These are phyloP conservation scores for Malania oleifera DNA, from an alignment of 164 flowering plant genomes.

Conservation along the genomic window DNA sequence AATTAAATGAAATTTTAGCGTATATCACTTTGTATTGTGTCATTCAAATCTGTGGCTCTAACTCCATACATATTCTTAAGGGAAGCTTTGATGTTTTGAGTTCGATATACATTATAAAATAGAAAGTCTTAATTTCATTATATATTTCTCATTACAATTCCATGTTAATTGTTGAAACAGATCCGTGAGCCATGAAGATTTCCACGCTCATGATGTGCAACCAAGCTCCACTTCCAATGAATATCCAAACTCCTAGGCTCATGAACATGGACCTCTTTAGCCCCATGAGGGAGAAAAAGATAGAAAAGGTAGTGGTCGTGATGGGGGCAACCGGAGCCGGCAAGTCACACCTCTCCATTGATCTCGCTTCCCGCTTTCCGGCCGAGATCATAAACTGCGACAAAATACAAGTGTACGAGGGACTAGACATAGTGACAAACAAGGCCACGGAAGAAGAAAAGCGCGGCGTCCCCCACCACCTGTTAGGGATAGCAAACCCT, in stretches of 20 bases:
- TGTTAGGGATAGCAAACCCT: slow-evolving; percentile 22
- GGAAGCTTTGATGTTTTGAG: too few species aligned
- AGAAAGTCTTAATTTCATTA: too few species aligned
- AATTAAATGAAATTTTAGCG: too few species aligned
- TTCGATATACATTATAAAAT: too few species aligned
- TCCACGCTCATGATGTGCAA: slow-evolving; percentile 13
- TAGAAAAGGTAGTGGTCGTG: slow-evolving; percentile 31
- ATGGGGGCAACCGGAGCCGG: slow-evolving; percentile 46
- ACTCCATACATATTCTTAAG: too few species aligned
- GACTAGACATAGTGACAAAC: slow-evolving; percentile 34
- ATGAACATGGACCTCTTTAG: slow-evolving; percentile 9
- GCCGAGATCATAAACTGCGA: slow-evolving; percentile 40
- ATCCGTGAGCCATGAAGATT: too few species aligned
- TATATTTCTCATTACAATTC: too few species aligned
- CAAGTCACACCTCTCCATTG: slow-evolving; percentile 34
- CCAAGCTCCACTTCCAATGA: slow-evolving; percentile 1
- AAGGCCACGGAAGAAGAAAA: slow-evolving; percentile 31
- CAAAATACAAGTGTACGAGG: slow-evolving; percentile 36
- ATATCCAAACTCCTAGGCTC: slow-evolving; percentile 7
- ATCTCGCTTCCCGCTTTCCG: slow-evolving; percentile 26
- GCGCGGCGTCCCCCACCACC: slow-evolving; percentile 36
- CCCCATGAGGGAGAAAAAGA: slow-evolving; percentile 11
- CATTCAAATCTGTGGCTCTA: too few species aligned
- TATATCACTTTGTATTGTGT: too few species aligned
- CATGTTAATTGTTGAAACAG: too few species aligned